Evolutionary conservation across 306 rosid species (phyloP).

Genomic region (Cicer yamashitae): DNA sequence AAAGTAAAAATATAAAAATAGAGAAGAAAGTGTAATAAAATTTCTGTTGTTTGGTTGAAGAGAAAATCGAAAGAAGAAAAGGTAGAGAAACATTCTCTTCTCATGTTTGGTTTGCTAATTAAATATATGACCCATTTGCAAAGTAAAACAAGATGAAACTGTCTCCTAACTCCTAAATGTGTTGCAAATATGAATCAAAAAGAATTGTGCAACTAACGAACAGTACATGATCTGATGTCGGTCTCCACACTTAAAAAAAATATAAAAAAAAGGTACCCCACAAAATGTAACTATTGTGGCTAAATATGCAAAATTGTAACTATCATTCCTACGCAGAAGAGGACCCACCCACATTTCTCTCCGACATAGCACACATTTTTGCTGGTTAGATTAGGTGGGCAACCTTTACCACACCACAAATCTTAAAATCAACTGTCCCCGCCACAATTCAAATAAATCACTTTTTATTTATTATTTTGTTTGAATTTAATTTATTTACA

Average conservation of each 20-base stretch:
- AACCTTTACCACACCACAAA: slow-evolving; percentile 53
- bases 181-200: background rate
- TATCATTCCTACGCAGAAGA: slow-evolving; percentile 38
- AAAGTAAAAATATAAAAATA: no score
- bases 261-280: slow-evolving; percentile 23
- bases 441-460: slow-evolving; percentile 75
- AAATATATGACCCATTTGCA: background rate
- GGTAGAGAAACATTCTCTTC: no score
- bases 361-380: slow-evolving; percentile 38
- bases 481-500: no score
- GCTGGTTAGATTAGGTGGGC: slow-evolving; percentile 74
- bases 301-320: slow-evolving; percentile 39
- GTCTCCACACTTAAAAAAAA: slow-evolving; percentile 18
- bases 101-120: no score
- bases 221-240: slow-evolving; percentile 24
- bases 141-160: slow-evolving; percentile 3
- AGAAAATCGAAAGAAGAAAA: no score
- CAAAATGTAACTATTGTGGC: slow-evolving; percentile 38
- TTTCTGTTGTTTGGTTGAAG: no score
- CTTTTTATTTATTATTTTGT: background rate
- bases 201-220: background rate
- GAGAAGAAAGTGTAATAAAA: no score
- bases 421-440: slow-evolving; percentile 54
- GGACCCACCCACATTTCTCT: slow-evolving; percentile 36
- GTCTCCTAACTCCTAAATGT: background rate